These are phyloP conservation scores for Hibiscus mutabilis DNA, from an alignment of 345 rosid species.

Conservation along the genomic window DNA sequence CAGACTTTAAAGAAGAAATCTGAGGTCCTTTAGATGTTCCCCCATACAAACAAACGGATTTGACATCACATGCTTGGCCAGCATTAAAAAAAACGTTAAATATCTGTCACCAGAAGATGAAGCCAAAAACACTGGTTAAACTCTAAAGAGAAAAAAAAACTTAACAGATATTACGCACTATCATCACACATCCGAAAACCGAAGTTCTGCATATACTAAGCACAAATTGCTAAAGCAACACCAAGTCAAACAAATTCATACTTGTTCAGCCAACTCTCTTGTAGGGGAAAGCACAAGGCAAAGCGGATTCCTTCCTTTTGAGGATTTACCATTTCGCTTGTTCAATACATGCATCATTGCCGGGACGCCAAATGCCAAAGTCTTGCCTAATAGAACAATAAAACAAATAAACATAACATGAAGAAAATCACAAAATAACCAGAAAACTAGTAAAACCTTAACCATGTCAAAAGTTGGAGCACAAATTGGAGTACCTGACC, in stretches of 20 bases:
- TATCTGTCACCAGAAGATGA: constrained; percentile 42
- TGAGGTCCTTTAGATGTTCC: constrained; percentile 90
- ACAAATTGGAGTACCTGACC: constrained; percentile 56
- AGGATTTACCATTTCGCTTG: constrained; percentile 53
- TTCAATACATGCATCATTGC: constrained; percentile 75
- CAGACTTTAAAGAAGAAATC: constrained; percentile 58
- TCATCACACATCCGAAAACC: neutral
- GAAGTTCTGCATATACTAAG: constrained; percentile 26
- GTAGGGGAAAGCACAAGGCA: constrained; percentile 97
- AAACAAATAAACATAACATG: neutral
- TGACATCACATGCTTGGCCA: constrained; percentile 64
- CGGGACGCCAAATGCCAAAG: constrained; percentile 85
- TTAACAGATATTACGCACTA: neutral
- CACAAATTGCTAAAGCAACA: constrained; percentile 9
- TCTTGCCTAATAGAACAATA: constrained; percentile 49
- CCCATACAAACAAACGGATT: constrained; percentile 82
- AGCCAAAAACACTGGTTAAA: neutral
- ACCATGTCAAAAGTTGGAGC: neutral
- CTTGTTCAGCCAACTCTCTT: constrained; percentile 92
- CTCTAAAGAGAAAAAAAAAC: neutral
- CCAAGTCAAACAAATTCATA: constrained; percentile 18
- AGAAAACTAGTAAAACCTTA: neutral
- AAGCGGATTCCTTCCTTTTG: constrained; percentile 52
- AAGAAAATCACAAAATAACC: neutral
- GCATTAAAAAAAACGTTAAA: constrained; percentile 68